A percentile compares a stretch with the other conserved stretches of the same genome.
These are phyloP conservation scores for Camptophora hylomeconis DNA, from an alignment of 2,329 filamentous ascomycete species.

Conservation along the genomic window DNA sequence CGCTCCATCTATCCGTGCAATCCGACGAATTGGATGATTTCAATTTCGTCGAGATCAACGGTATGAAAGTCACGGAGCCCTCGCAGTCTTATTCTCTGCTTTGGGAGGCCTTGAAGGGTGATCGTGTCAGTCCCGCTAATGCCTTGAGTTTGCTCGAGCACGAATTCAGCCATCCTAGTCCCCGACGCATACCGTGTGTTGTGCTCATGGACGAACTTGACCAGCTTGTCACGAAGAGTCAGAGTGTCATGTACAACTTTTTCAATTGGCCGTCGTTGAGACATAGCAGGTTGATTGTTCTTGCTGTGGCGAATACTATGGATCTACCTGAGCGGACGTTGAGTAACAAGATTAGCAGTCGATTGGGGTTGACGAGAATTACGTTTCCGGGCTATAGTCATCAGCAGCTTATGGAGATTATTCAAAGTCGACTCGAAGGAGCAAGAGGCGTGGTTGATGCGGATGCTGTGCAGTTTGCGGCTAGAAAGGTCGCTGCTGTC, in stretches of 20 bases:
- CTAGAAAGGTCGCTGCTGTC: slow-evolving; percentile 90
- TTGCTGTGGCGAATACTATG: slow-evolving; percentile 98
- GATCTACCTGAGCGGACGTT: slow-evolving; percentile 90
- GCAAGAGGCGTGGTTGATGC: slow-evolving; percentile 83
- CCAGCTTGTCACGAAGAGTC: slow-evolving; percentile 93
- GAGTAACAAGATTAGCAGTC: slow-evolving; percentile 95
- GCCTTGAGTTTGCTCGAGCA: slow-evolving; percentile 81
- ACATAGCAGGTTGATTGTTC: slow-evolving; percentile 84
- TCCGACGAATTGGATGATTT: slow-evolving; percentile 94
- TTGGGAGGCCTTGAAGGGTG: slow-evolving; percentile 90
- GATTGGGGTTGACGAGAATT: slow-evolving; percentile 79
- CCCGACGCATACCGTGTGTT: slow-evolving; percentile 80
- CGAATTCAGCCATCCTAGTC: slow-evolving; percentile 85
- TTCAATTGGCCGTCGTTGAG: slow-evolving; percentile 96
- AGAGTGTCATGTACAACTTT: slow-evolving; percentile 99
- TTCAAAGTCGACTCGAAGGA: slow-evolving; percentile 80
- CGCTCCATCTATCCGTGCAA: slow-evolving; percentile 74
- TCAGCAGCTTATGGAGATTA: slow-evolving; percentile 93
- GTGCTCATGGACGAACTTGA: slow-evolving; percentile 98
- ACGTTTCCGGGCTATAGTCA: slow-evolving; percentile 97
- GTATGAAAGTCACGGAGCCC: slow-evolving; percentile 98
- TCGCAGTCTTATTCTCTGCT: slow-evolving; percentile 90
- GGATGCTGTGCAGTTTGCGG: slow-evolving; percentile 91
- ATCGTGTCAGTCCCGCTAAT: slow-evolving; percentile 82
- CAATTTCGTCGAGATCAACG: slow-evolving; percentile 98